phyloP scores from a whole-genome alignment of 768 basidiomycete species.

The Mycena leptocephala region DNA sequence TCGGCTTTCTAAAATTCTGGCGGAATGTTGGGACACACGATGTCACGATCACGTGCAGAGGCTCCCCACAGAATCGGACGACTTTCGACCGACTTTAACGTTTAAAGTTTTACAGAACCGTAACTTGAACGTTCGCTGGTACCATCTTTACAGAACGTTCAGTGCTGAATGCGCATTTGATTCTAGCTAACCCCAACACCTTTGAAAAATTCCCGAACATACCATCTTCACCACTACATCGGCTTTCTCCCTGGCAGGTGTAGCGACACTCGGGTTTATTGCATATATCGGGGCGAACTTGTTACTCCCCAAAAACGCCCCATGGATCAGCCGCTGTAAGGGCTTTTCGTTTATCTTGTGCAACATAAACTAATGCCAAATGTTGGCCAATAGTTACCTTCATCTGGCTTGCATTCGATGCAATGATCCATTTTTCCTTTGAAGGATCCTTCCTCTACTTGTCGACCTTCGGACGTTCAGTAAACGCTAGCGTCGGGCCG shows the following conservation, averaged over 20 bases:
- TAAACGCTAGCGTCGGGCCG: slow-evolving; percentile 77
- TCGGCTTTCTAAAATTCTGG: background rate
- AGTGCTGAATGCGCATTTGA: too few relatives aligned
- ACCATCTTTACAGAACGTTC: too few relatives aligned
- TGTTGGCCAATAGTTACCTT: slow-evolving; percentile 60
- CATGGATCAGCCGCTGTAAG: slow-evolving; percentile 71
- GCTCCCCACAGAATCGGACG: background rate
- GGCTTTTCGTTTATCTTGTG: too few relatives aligned
- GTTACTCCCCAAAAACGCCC: slow-evolving; percentile 76
- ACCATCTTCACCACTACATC: slow-evolving; percentile 73
- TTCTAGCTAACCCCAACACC: too few relatives aligned
- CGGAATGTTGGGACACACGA: background rate
- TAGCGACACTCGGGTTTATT: slow-evolving; percentile 64
- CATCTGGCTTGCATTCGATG: slow-evolving; percentile 89
- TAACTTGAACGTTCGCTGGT: too few relatives aligned
- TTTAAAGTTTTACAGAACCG: too few relatives aligned
- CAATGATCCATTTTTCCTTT: slow-evolving; percentile 83
- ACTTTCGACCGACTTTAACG: too few relatives aligned
- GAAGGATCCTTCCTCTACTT: slow-evolving; percentile 89
- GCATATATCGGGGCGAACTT: slow-evolving; percentile 69
- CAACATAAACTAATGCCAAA: background rate
- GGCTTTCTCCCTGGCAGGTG: slow-evolving; percentile 74
- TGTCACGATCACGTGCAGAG: slow-evolving; percentile 7
- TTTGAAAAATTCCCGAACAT: too few relatives aligned
- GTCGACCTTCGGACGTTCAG: slow-evolving; percentile 81